Conservation (phyloP, 768 basidiomycete genomes). For the Hebeloma cylindrosporum region DNA sequence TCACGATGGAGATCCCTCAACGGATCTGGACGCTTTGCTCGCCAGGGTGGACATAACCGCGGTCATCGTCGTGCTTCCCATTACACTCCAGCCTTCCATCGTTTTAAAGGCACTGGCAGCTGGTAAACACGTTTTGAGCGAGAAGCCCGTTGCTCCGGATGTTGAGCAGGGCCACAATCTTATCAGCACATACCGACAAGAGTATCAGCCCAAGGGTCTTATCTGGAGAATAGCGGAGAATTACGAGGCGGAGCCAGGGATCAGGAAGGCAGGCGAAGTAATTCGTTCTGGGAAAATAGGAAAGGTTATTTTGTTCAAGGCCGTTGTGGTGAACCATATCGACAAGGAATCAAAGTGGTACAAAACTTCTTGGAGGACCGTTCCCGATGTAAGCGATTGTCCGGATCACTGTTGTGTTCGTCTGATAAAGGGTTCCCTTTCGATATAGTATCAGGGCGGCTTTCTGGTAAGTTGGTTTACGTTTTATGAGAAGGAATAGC, state of each 20-base stretch:
- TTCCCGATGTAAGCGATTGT: slow-evolving; percentile 70
- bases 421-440: slow-evolving; percentile 8
- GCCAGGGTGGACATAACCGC: slow-evolving; percentile 65
- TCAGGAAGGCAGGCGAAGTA: slow-evolving; percentile 44
- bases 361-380: slow-evolving; percentile 80
- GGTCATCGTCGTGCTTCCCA: slow-evolving; percentile 78
- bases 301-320: slow-evolving; percentile 65
- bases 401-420: slow-evolving; percentile 8
- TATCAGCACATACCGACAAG: slow-evolving; percentile 62
- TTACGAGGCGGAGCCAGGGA: slow-evolving; percentile 65
- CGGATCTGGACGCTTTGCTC: slow-evolving; percentile 62
- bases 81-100: slow-evolving; percentile 68
- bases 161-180: slow-evolving; percentile 62
- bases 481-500: slow-evolving; percentile 1
- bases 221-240: slow-evolving; percentile 86
- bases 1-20: slow-evolving; percentile 48
- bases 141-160: slow-evolving; percentile 82
- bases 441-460: slow-evolving; percentile 68
- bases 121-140: slow-evolving; percentile 86
- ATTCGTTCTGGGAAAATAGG: slow-evolving; percentile 69
- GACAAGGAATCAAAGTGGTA: slow-evolving; percentile 72
- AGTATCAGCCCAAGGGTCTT: slow-evolving; percentile 65
- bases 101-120: slow-evolving; percentile 63
- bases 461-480: slow-evolving; percentile 61
- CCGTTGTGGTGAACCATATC: slow-evolving; percentile 50